Base-by-base conservation (phyloP, 2,329 filamentous ascomycete species). In the Verruconis gallopava region DNA sequence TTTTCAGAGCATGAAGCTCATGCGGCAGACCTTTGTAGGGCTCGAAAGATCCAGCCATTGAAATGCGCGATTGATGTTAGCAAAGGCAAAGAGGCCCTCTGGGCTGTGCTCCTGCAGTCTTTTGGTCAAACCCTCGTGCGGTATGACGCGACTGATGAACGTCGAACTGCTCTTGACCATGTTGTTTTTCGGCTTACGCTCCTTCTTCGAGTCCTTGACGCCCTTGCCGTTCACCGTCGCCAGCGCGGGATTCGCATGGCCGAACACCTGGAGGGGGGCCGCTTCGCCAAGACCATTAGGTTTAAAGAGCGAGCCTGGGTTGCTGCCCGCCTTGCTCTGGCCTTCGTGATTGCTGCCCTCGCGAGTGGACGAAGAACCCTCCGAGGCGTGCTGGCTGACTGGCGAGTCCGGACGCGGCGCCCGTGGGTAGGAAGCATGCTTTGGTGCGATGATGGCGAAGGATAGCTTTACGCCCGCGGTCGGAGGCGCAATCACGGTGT, bases 121-220 rank as follows among this genome's bases (percentile, higher is more conserved):
- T 62, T 91, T 93, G 17, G 73, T 71, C 42, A 93, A 62, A 3
- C 72, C 71, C 53, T 98, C 91, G 54, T 94, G 84, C 13, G 86
- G 79, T 49, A 96, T 94, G 21, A 95, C 89, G 42, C 91, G 71
- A n/a, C 89, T 95, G 21, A 98, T 91, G 56, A 95, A 98, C 1
- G 89, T 94, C 6, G 91, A 98, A 61, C 94, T 96, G 65, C 86
- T 96, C 69, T 98, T 98, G 40, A 89, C 79, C 60, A 98, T 91
- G 60, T 93, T 96, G 63, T 89, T 96, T 71, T 96, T 98, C 2
- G 91, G 91, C 60, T 98, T 98, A 55, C 80, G 76, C 57, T 77
- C 74, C 68, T 95, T 95, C 18, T 67, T 57, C 6, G 66, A 65
- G 47, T 71, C 68, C 49, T 75, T 77, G 32, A 75, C 72, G 53